These are phyloP conservation scores for Primulina huaijiensis DNA, from an alignment of 257 asterid species.

Conservation along the genomic window DNA sequence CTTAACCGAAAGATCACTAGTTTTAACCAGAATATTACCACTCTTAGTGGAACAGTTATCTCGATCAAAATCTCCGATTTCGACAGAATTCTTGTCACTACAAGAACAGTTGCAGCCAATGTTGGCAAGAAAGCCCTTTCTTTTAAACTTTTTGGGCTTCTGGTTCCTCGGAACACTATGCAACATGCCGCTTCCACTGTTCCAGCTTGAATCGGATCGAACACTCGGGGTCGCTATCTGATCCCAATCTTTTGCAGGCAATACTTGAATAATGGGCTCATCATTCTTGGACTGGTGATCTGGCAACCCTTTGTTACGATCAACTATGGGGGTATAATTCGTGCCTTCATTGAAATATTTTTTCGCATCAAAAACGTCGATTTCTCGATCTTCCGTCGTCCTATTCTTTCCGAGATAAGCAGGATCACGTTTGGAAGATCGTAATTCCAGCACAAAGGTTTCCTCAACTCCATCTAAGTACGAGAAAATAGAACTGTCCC, in stretches of 20 bases:
- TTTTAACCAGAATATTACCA: neutral
- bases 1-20: neutral
- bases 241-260: conserved; percentile 11
- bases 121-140: conserved; percentile 36
- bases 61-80: conserved; percentile 22
- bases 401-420: conserved; percentile 21
- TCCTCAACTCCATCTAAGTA: conserved; percentile 33
- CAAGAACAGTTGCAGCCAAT: conserved; percentile 41
- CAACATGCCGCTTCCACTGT: conserved; percentile 34
- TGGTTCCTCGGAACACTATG: conserved; percentile 25
- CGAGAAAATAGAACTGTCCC: conserved; percentile 37
- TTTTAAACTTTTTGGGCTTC: conserved; percentile 10
- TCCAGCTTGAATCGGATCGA: conserved; percentile 42
- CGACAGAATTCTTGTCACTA: conserved; percentile 41
- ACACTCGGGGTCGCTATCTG: conserved; percentile 34
- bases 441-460: conserved; percentile 23
- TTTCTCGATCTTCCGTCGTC: conserved; percentile 39
- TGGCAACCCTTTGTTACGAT: neutral
- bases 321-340: conserved; percentile 12
- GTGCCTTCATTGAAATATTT: conserved; percentile 43
- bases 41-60: conserved; percentile 18
- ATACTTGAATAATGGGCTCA: conserved; percentile 11
- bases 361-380: conserved; percentile 45
- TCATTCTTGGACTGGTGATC: conserved; percentile 13
- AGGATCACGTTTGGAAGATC: conserved; percentile 19